Percentiles rank a stretch among this genome's conserved stretches.
Evolutionary conservation across 345 rosid genomes (phyloP).

Genomic region (Arabidopsis thaliana): TAIR10.1 NC_003071.7:19184001-19184500

Average conservation of each 20-base stretch:
- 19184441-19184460: conserved; percentile 21
- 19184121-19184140: conserved; percentile 89
- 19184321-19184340: background rate
- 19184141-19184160: conserved; percentile 87
- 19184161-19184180: conserved; percentile 81
- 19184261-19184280: conserved; percentile 66
- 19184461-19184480: background rate
- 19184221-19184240: conserved; percentile 89
- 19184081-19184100: conserved; percentile 79
- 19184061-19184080: conserved; percentile 83
- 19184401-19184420: conserved; percentile 66
- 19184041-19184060: conserved; percentile 72
- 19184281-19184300: background rate
- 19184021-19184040: conserved; percentile 87
- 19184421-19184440: conserved; percentile 80
- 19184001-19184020: conserved; percentile 80
- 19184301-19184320: conserved; percentile 2
- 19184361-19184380: conserved; percentile 80
- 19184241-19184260: conserved; percentile 88
- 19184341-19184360: conserved; percentile 54
- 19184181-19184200: conserved; percentile 86
- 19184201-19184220: conserved; percentile 87
- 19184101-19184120: conserved; percentile 84
- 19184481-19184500: background rate
- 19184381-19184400: conserved; percentile 88